A percentile compares a stretch with the other conserved stretches of the same genome.
phyloP scores from a whole-genome alignment of 1,284 basidiomycete species.

The Leccinum proximum region DNA sequence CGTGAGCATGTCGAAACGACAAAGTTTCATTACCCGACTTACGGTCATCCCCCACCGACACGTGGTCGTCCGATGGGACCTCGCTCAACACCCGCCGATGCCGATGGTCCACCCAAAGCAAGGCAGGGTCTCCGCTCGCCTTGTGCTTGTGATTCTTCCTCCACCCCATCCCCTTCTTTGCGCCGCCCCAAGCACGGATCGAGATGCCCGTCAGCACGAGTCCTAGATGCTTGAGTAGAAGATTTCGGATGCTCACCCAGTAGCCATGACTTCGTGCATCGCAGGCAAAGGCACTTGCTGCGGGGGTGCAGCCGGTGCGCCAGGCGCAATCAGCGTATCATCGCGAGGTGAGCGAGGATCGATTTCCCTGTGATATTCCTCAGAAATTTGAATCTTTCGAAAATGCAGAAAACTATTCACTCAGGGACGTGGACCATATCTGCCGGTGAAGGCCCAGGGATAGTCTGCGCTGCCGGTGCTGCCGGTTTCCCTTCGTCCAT shows the following conservation, averaged over 20 bases:
- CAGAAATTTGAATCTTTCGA: background rate
- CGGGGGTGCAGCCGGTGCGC: conserved; percentile 15
- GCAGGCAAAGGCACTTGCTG: conserved; percentile 34
- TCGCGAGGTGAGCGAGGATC: conserved; percentile 35
- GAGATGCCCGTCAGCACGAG: background rate
- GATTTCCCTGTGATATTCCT: conserved; percentile 16
- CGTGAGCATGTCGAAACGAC: conserved; percentile 12
- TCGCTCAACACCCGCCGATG: conserved; percentile 49
- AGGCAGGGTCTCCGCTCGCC: conserved; percentile 35
- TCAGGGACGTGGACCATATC: conserved; percentile 29
- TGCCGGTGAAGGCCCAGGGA: conserved; percentile 19
- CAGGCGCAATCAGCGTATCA: conserved; percentile 22
- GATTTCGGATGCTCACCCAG: conserved; percentile 23
- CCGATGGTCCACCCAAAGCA: conserved; percentile 65
- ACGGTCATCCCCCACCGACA: conserved; percentile 50
- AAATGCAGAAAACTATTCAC: conserved; percentile 11
- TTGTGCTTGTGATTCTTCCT: conserved; percentile 21
- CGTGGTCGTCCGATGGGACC: conserved; percentile 33
- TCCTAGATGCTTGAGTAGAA: background rate
- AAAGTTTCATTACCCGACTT: conserved; percentile 28
- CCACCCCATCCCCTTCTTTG: conserved; percentile 21
- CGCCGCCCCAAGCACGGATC: conserved; percentile 32
- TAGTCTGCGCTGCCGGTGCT: conserved; percentile 11
- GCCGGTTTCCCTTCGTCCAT: conserved; percentile 33
- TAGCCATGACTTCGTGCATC: conserved; percentile 34